Percentiles rank a stretch among this genome's conserved stretches.
These are phyloP conservation scores for Pleurotus platypus DNA, from an alignment of 768 basidiomycete genomes.

Conservation along the genomic window DNA sequence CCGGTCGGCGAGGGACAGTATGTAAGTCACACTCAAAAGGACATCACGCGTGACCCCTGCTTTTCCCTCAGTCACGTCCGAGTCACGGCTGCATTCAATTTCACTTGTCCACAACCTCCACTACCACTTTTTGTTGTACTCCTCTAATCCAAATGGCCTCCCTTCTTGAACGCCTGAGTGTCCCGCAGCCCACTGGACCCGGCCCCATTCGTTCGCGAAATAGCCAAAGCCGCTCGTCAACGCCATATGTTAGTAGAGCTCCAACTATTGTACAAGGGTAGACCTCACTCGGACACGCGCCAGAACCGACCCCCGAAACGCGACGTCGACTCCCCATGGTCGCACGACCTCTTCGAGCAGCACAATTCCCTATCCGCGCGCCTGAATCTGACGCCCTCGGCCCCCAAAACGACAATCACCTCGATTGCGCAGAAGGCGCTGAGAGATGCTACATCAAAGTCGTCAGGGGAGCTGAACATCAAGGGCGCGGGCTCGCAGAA, in stretches of 20 bases:
- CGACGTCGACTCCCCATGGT: conserved; percentile 63
- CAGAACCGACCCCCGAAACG: conserved; percentile 58
- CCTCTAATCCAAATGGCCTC: conserved; percentile 39
- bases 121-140: not conserved
- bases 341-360: conserved; percentile 66
- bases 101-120: not conserved
- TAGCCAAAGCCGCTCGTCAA: conserved; percentile 32
- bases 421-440: conserved; percentile 58
- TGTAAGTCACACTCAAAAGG: not conserved
- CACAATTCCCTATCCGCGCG: conserved; percentile 62
- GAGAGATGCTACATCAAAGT: conserved; percentile 47
- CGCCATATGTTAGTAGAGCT: conserved; percentile 50
- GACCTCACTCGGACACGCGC: conserved; percentile 24
- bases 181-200: conserved; percentile 27
- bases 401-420: conserved; percentile 43
- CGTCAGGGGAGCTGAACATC: conserved; percentile 45
- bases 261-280: conserved; percentile 14
- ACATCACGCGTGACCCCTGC: not conserved
- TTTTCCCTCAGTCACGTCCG: not conserved
- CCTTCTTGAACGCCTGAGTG: conserved; percentile 56
- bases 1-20: not conserved
- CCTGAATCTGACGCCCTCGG: conserved; percentile 36
- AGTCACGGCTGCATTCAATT: not conserved
- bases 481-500: conserved; percentile 63
- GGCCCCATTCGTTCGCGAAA: conserved; percentile 47